Conservation (phyloP, 2,329 filamentous ascomycete species). For the Calonectria hongkongensis region DNA sequence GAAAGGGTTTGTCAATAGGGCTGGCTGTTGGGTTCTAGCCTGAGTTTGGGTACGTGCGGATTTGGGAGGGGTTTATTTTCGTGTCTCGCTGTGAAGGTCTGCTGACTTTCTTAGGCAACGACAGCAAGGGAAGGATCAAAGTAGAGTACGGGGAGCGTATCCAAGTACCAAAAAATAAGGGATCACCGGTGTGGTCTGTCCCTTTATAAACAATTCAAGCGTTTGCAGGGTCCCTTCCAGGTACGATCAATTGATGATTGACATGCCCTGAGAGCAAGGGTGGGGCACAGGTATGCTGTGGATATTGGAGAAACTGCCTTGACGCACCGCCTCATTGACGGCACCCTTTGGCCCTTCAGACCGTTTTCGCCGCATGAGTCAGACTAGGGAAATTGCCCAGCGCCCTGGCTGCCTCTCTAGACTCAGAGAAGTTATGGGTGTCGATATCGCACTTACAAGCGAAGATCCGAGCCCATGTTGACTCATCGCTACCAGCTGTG, state of each 20-base stretch:
- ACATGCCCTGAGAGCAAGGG: constrained; percentile 19
- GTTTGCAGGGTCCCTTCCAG: background rate
- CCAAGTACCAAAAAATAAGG: background rate
- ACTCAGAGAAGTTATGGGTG: background rate
- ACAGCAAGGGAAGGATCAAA: background rate
- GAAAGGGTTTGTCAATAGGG: background rate
- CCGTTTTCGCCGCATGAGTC: constrained; percentile 46
- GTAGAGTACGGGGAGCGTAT: background rate
- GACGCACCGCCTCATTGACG: constrained; percentile 51
- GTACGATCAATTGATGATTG: constrained; percentile 1
- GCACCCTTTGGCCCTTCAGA: constrained; percentile 17
- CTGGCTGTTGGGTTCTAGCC: constrained; percentile 1
- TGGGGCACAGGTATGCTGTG: constrained; percentile 36
- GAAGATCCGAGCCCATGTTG: background rate
- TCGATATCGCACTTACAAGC: background rate
- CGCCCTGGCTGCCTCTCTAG: background rate
- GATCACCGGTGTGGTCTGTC: background rate
- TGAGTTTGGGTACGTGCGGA: constrained; percentile 7
- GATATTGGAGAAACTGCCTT: constrained; percentile 51
- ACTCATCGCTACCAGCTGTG: constrained; percentile 9
- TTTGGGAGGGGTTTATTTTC: constrained; percentile 28
- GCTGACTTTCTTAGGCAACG: constrained; percentile 10
- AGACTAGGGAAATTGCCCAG: constrained; percentile 4
- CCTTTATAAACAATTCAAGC: constrained; percentile 11
- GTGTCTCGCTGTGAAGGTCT: constrained; percentile 30